Evolutionary conservation across 192 early-diverging fungal genomes (phyloP), one percentile per base, ranked within the genome.

Genomic region (Coemansia sp.): DNA sequence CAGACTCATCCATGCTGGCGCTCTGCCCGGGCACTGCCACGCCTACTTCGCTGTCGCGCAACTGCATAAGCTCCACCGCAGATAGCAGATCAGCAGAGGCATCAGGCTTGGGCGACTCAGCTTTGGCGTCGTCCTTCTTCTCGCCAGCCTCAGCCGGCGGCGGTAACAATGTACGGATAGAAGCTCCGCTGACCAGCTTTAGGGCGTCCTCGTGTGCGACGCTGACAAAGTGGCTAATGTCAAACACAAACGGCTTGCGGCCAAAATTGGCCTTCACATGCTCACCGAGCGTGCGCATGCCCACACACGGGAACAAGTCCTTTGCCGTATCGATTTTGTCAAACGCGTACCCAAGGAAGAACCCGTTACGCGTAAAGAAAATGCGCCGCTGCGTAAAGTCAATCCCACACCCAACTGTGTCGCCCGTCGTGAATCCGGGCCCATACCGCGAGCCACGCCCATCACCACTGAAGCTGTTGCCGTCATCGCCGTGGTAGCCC

Each of bases 401-500:
- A 29, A 99, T 78, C 8, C 94, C 88, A 72, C 97, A 98, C 14
- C 98, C 98, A 66, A 98, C 89, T 1, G 89, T 87, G 78, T 99
- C 98, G n/a, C 93, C 94, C 3, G 93, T 98, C 9, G 89, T 89
- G 66, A 91, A 99, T 14, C 79, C 85, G 8, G 96, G 98, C 4
- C 98, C 98, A 72, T 91, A 99, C 12, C 80, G 68, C 34, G 86
- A 74, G 17, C 96, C 95, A 19, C 85, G 90, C 10, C 91, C 91
- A 4, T 87, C 86, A 41, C 90, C 88, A 62, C 83, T 82, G 71
- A 96, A 98, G 36, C 82, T 74, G 51, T 96, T 84, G 25, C 98
- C 98, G 78, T 98, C 95, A 75, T 97, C 95, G 48, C 94, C 96
- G 79, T 98, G 96, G 82, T 98, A 99, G 9, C 96, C 96, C 90